Base-by-base conservation (phyloP, 768 basidiomycete species). In the Lactarius deliciosus region DNA sequence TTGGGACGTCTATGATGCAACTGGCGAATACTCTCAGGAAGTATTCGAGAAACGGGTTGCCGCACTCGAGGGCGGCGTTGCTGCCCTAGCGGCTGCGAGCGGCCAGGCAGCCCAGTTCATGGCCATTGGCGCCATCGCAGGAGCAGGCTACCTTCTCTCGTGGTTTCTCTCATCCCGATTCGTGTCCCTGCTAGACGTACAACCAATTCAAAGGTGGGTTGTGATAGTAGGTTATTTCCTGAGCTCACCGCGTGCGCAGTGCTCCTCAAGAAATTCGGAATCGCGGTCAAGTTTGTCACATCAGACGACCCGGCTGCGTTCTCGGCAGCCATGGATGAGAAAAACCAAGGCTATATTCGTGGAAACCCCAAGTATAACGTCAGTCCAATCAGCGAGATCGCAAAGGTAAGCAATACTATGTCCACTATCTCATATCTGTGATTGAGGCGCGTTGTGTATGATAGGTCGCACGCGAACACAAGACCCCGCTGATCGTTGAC, bases 81-180 rank as follows among this genome's bases (percentile, higher is more conserved):
- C 89, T 0, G 91, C 91, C 7, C 81, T 93, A 3, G 91, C 91
- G 3, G 81, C 86, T 0, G 78, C 89, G 4, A 89, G 87, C 62
- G 92, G 91, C 0, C 90, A 91, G 73, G 79, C 88, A 8, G 92
- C 91, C 0, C 90, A 92, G 71, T 89, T 92, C 76, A 78, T 91
- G 75, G 60, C 66, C 20, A 57, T 72, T 36, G 54, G 64, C 2
- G 79, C 83, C 50, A 72, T 90, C 30, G 85, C 87, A 5, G 76
- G 80, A 1, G 74, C 81, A 7, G 91, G 92, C 28, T 57, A 22
- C 7, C n/a, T 63, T 25, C 13, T 43, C 2, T n/a, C 34, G 16
- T n/a, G 5, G 43, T 47, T 53, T 13, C 57, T 34, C 16, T 18
- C 5, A 13, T 6, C 5, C 28, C 22, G 8, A 34, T 34, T n/a